These are phyloP conservation scores for Agrocybe praecox DNA, from an alignment of 768 basidiomycete genomes.

Conservation along the genomic window DNA sequence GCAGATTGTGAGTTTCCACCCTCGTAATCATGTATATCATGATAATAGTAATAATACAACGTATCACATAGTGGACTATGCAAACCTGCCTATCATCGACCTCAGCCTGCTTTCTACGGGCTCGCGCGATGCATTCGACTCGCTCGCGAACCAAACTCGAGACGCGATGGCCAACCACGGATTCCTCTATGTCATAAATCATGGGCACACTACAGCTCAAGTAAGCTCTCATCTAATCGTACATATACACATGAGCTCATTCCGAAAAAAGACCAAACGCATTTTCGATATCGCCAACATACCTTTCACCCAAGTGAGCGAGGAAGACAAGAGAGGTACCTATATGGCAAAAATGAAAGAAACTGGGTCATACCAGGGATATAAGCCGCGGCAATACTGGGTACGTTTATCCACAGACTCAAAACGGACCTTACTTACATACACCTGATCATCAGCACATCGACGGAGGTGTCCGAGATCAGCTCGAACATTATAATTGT, in stretches of 20 bases:
- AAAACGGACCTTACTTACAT: too few relatives aligned
- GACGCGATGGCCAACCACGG: constrained; percentile 48
- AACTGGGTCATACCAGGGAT: constrained; percentile 55
- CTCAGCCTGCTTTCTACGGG: constrained; percentile 35
- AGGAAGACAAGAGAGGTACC: constrained; percentile 40
- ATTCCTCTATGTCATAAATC: constrained; percentile 53
- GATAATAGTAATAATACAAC: background rate
- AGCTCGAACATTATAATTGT: constrained; percentile 69
- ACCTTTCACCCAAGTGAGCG: constrained; percentile 40
- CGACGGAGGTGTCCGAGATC: constrained; percentile 62
- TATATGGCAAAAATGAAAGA: constrained; percentile 40
- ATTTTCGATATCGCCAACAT: constrained; percentile 54
- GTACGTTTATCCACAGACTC: constrained; percentile 29
- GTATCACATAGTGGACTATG: constrained; percentile 32
- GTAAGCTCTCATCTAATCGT: constrained; percentile 19
- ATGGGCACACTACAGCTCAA: constrained; percentile 42
- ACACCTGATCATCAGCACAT: too few relatives aligned
- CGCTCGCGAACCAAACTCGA: constrained; percentile 40
- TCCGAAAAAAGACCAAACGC: constrained; percentile 35
- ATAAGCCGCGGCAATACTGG: constrained; percentile 58
- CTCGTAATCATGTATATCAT: too few relatives aligned
- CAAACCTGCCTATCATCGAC: constrained; percentile 56
- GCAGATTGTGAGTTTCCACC: constrained; percentile 13
- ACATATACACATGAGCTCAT: background rate
- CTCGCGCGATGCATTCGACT: constrained; percentile 37